A percentile compares a stretch with the other conserved stretches of the same genome.
Evolutionary conservation across 169 alveolate genomes (phyloP).

Genomic region (Plasmodium gaboni): DNA sequence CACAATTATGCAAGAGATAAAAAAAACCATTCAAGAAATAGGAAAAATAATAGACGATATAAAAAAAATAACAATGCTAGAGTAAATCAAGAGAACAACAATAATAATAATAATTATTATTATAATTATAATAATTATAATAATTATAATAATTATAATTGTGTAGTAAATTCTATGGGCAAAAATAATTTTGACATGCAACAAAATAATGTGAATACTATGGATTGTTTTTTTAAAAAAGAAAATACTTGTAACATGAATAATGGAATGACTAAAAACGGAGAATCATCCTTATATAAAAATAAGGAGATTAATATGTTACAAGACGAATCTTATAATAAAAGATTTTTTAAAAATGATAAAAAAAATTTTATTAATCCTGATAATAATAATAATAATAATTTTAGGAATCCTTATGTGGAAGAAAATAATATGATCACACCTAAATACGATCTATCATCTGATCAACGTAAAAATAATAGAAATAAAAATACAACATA

Average conservation of each 20-base stretch:
- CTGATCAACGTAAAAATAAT: too few species aligned
- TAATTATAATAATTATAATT: neutral
- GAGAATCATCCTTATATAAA: too few species aligned
- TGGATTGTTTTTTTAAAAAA: neutral
- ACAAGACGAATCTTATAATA: too few species aligned
- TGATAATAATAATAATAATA: too few species aligned
- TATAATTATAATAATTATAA: neutral
- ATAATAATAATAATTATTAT: neutral
- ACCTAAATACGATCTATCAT: too few species aligned
- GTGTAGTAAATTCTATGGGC: neutral
- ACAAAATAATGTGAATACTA: neutral
- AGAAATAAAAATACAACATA: too few species aligned
- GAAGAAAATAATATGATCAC: too few species aligned
- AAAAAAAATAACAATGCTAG: neutral
- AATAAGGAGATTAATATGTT: too few species aligned
- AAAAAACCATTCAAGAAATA: neutral
- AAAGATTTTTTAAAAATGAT: too few species aligned
- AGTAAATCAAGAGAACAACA: neutral
- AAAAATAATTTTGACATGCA: neutral
- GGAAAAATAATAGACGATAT: neutral
- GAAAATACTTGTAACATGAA: neutral
- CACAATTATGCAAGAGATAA: neutral
- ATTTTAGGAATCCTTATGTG: too few species aligned
- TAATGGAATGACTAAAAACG: neutral
- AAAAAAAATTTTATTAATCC: too few species aligned